Evolutionary conservation across 176 grass and related monocot species (phyloP).

Genomic region (Oryza rufipogon): DNA sequence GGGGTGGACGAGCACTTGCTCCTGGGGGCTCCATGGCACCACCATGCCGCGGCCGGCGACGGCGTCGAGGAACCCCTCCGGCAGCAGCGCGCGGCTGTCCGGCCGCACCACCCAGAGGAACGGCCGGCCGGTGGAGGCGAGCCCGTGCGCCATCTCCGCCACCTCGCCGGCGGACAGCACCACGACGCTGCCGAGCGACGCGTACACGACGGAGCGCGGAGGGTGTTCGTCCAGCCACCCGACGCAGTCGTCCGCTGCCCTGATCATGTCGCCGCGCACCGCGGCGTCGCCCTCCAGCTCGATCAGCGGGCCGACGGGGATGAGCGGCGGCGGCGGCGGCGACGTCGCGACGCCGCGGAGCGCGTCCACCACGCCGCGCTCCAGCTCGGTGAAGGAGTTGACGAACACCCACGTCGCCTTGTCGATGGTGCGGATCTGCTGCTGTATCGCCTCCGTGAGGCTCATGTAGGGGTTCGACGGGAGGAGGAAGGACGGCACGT

Average conservation of each 20-base stretch:
- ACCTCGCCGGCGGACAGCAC: slow-evolving; percentile 51
- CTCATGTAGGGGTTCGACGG: slow-evolving; percentile 56
- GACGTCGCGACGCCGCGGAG: slow-evolving; percentile 8
- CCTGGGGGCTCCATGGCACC: slow-evolving; percentile 84
- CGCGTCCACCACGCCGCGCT: slow-evolving; percentile 50
- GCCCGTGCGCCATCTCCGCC: slow-evolving; percentile 67
- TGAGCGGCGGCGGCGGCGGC: slow-evolving; percentile 42
- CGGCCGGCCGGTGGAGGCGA: slow-evolving; percentile 42
- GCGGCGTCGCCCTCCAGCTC: slow-evolving; percentile 31
- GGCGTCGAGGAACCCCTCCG: slow-evolving; percentile 51
- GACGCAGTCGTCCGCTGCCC: slow-evolving; percentile 48
- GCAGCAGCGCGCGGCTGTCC: slow-evolving; percentile 44
- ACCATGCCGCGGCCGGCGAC: slow-evolving; percentile 50
- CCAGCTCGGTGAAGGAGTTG: slow-evolving; percentile 79
- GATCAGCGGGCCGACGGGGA: slow-evolving; percentile 67
- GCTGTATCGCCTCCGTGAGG: slow-evolving; percentile 44
- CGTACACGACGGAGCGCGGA: slow-evolving; percentile 65
- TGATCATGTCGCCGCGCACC: slow-evolving; percentile 59
- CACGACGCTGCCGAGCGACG: slow-evolving; percentile 79
- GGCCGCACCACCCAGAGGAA: slow-evolving; percentile 85
- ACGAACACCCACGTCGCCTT: slow-evolving; percentile 64
- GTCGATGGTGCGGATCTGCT: slow-evolving; percentile 58
- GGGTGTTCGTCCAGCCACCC: slow-evolving; percentile 63
- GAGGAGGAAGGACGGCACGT: slow-evolving; percentile 77
- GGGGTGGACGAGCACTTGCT: slow-evolving; percentile 61